Evolutionary conservation across 305 asterid species (phyloP).

Genomic region (Ilex paraguariensis): DNA sequence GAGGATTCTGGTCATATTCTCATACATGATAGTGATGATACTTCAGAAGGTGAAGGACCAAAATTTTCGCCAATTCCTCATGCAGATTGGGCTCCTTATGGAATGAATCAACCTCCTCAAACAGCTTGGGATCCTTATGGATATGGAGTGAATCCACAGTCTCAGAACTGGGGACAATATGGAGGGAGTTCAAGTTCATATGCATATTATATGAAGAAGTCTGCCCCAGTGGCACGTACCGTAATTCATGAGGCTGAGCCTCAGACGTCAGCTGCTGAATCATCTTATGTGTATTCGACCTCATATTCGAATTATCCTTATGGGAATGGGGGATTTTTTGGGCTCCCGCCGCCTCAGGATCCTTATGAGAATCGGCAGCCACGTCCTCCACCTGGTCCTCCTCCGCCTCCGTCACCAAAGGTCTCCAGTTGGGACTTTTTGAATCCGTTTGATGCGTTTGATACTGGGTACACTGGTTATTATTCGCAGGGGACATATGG

Average conservation of each 20-base stretch:
- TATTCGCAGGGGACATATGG: conserved; percentile 1
- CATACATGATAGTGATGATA: conserved; percentile 9
- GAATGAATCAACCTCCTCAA: conserved; percentile 13
- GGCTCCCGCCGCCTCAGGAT: conserved; percentile 23
- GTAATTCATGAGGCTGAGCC: conserved; percentile 65
- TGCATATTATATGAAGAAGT: conserved; percentile 71
- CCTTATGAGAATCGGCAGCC: conserved; percentile 28
- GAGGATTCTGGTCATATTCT: conserved; percentile 33
- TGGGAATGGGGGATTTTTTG: conserved; percentile 41
- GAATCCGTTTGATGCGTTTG: conserved; percentile 2
- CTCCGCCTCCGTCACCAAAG: conserved; percentile 6
- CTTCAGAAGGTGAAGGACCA: neutral
- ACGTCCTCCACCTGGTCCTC: conserved; percentile 15
- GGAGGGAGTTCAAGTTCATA: conserved; percentile 31
- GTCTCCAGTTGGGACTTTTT: conserved; percentile 4
- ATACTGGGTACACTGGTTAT: neutral
- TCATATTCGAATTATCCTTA: conserved; percentile 46
- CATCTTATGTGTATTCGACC: conserved; percentile 43
- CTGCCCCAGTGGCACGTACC: conserved; percentile 57
- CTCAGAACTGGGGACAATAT: conserved; percentile 3
- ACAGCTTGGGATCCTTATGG: conserved; percentile 18
- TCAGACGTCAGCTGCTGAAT: conserved; percentile 18
- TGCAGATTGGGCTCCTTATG: conserved; percentile 30
- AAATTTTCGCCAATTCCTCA: conserved; percentile 28
- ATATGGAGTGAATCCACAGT: conserved; percentile 11